Conservation (phyloP, 2,329 filamentous ascomycete species). For the Aureobasidium subglaciale region DNA sequence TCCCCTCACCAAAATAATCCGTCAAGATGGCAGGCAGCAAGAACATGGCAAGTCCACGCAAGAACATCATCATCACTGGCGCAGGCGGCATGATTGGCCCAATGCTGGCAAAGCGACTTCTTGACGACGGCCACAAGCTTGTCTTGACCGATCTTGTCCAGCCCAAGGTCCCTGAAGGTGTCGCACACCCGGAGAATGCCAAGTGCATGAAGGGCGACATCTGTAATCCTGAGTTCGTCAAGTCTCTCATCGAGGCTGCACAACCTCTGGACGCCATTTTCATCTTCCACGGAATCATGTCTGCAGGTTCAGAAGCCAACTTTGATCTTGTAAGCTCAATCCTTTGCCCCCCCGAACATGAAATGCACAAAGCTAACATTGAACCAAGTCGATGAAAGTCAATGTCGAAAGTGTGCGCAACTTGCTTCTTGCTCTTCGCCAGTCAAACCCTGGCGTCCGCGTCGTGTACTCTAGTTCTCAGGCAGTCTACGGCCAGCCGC, state of each 20-base stretch:
- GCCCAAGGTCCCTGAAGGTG: background rate
- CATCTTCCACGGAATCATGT: slow-evolving; percentile 3
- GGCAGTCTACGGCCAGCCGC: background rate
- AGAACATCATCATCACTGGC: background rate
- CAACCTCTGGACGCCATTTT: background rate
- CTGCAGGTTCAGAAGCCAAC: background rate
- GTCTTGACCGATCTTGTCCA: slow-evolving; percentile 1
- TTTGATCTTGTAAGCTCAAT: background rate
- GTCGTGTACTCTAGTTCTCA: background rate
- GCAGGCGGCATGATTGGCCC: background rate
- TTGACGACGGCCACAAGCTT: background rate
- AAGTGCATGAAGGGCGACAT: background rate
- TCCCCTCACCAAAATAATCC: too few species aligned
- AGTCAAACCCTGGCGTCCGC: background rate
- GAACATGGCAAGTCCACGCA: too few species aligned
- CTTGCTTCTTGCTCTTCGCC: background rate
- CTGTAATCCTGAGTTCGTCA: background rate
- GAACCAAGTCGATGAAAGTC: background rate
- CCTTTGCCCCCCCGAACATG: accelerated
- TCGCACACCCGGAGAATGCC: background rate
- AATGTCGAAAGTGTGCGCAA: background rate
- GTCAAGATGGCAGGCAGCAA: background rate
- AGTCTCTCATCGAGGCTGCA: background rate
- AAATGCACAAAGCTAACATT: background rate
- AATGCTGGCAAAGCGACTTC: background rate